These are phyloP conservation scores for Aspergillaceae sp. DNA, from an alignment of 2,329 filamentous ascomycete species.

Conservation along the genomic window DNA sequence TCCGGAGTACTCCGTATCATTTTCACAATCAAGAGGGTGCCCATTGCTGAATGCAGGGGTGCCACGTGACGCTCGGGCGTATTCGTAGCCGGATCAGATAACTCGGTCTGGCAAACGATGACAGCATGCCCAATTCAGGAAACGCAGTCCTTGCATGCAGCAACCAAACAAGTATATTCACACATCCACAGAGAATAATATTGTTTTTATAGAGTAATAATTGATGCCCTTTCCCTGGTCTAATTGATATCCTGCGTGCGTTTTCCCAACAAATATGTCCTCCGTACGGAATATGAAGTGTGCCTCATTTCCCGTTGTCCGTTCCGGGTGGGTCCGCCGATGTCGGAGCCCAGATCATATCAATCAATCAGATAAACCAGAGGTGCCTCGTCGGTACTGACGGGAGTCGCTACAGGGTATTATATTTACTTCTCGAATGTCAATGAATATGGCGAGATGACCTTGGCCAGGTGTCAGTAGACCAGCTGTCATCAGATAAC, in stretches of 20 bases:
- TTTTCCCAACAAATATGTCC: too few relatives aligned
- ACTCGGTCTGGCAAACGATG: constrained; percentile 2
- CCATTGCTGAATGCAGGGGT: neutral
- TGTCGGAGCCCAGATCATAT: constrained; percentile 9
- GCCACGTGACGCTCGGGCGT: constrained; percentile 3
- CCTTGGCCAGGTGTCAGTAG: neutral
- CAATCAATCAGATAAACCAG: constrained; percentile 5
- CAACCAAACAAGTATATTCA: neutral
- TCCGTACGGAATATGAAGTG: too few relatives aligned
- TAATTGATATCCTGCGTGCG: too few relatives aligned
- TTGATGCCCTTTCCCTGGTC: too few relatives aligned
- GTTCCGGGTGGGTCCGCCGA: constrained; percentile 4
- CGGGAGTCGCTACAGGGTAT: neutral
- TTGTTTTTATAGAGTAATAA: neutral
- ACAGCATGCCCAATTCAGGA: neutral
- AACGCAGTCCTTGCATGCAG: neutral
- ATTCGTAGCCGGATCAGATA: constrained; percentile 14
- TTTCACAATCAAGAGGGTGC: too few relatives aligned
- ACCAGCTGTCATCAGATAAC: too few relatives aligned
- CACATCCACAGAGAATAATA: neutral
- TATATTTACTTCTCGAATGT: neutral
- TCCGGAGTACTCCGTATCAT: too few relatives aligned
- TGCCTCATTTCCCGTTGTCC: neutral
- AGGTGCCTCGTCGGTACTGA: too few relatives aligned
- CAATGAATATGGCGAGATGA: neutral